Conservation (phyloP, 148 eudicot genomes). For the Pouteria glomerata region DNA sequence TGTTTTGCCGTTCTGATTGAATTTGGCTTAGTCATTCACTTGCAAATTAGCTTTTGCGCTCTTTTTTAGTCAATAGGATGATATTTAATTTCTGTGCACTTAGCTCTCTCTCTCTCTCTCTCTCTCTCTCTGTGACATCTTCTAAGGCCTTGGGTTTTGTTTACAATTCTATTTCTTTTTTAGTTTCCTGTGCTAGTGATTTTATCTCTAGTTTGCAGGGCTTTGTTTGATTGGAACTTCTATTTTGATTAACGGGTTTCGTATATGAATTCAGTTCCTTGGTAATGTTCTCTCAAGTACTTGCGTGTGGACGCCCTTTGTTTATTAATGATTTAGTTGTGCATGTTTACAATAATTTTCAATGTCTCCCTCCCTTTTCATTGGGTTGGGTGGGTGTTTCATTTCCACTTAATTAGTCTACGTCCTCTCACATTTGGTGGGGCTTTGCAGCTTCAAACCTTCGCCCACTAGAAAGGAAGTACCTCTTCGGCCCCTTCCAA, state of each 20-base stretch:
- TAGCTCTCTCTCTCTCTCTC: background rate
- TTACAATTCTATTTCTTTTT: background rate
- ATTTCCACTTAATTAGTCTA: too few relatives aligned
- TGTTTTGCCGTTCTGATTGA: background rate
- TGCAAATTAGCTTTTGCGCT: too few relatives aligned
- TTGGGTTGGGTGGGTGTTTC: background rate
- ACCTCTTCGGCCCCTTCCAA: too few relatives aligned
- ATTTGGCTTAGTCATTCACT: background rate
- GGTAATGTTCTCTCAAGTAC: too few relatives aligned
- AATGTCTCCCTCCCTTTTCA: background rate
- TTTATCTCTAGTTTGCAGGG: background rate
- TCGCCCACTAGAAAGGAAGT: too few relatives aligned
- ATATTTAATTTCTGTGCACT: too few relatives aligned
- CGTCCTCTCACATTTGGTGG: too few relatives aligned
- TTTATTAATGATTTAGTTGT: background rate
- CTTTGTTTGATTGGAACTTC: background rate
- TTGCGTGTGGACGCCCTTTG: background rate
- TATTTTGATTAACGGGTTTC: background rate
- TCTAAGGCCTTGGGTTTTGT: background rate
- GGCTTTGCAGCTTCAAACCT: too few relatives aligned
- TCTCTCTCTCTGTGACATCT: background rate
- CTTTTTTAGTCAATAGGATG: too few relatives aligned
- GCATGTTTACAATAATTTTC: background rate
- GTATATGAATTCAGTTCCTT: background rate
- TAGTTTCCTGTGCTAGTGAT: background rate